Evolutionary conservation across 352 stramenopile species (phyloP).

Genomic region (Phytophthora melonis): DNA sequence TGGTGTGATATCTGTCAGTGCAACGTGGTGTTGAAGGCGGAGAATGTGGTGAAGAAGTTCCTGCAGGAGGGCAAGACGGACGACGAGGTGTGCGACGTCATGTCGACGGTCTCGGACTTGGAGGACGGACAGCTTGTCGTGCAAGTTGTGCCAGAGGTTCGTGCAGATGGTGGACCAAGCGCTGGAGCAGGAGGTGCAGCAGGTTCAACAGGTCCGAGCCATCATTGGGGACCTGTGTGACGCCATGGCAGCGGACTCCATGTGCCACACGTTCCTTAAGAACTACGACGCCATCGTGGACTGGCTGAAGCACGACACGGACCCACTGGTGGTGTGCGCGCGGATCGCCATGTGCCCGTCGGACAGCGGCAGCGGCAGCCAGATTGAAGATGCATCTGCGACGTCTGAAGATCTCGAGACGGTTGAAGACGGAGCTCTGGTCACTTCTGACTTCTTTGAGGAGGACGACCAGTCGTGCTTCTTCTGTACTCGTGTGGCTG

Average conservation of each 20-base stretch:
- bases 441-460: slow-evolving; percentile 8
- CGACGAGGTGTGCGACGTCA: slow-evolving; percentile 62
- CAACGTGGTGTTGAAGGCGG: slow-evolving; percentile 47
- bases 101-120: slow-evolving; percentile 31
- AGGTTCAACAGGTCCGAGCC: slow-evolving; percentile 72
- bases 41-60: slow-evolving; percentile 56
- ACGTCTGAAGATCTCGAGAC: slow-evolving; percentile 15
- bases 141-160: slow-evolving; percentile 81
- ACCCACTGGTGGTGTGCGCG: slow-evolving; percentile 66
- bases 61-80: slow-evolving; percentile 49
- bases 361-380: slow-evolving; percentile 22
- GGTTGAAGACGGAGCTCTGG: slow-evolving; percentile 18
- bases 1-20: slow-evolving; percentile 34
- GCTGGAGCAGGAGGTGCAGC: slow-evolving; percentile 61
- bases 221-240: slow-evolving; percentile 85
- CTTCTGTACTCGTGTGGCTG: slow-evolving; percentile 56
- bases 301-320: slow-evolving; percentile 79
- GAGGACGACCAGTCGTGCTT: slow-evolving; percentile 46
- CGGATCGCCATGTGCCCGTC: slow-evolving; percentile 70
- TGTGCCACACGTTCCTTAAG: slow-evolving; percentile 84
- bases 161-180: slow-evolving; percentile 78
- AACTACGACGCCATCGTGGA: slow-evolving; percentile 80
- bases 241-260: slow-evolving; percentile 72
- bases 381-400: slow-evolving; percentile 7
- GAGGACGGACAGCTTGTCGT: slow-evolving; percentile 57